Evolutionary conservation across 75 land plant species (phyloP).

Genomic region (Selaginella moellendorffii): DNA sequence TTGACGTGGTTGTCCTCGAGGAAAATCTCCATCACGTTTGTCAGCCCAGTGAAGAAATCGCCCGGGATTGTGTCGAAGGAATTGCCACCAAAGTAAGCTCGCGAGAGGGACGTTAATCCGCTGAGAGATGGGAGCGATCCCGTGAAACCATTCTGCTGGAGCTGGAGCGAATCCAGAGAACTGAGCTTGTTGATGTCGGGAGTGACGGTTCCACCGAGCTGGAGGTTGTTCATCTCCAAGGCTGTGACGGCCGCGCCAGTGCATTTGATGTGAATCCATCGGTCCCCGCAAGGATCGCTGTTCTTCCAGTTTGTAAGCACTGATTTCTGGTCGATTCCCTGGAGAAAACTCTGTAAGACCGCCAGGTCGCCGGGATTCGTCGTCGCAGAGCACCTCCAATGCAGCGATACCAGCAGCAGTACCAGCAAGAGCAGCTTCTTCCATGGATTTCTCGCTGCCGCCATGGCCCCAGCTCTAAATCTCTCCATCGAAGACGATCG

Average conservation of each 20-base stretch:
- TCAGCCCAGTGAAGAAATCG: neutral
- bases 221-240: neutral
- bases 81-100: conserved; percentile 1
- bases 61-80: conserved; percentile 1
- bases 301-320: conserved; percentile 11
- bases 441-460: no score
- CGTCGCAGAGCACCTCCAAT: neutral
- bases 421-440: no score
- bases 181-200: neutral
- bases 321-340: neutral
- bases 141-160: conserved; percentile 1
- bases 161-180: neutral
- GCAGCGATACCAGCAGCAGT: neutral
- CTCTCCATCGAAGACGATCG: no score
- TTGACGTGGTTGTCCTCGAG: conserved; percentile 5
- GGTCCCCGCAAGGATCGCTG: conserved; percentile 53
- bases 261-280: conserved; percentile 4
- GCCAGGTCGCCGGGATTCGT: neutral
- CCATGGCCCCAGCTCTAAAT: no score
- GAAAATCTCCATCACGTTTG: neutral
- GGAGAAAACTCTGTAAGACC: neutral
- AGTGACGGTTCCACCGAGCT: neutral
- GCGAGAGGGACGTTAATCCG: neutral
- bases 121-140: conserved; percentile 1
- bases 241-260: neutral